Evolutionary conservation across 1,284 basidiomycete species (phyloP), one percentile per base, ranked within the genome.

Genomic region (Agaricales sp.): DNA sequence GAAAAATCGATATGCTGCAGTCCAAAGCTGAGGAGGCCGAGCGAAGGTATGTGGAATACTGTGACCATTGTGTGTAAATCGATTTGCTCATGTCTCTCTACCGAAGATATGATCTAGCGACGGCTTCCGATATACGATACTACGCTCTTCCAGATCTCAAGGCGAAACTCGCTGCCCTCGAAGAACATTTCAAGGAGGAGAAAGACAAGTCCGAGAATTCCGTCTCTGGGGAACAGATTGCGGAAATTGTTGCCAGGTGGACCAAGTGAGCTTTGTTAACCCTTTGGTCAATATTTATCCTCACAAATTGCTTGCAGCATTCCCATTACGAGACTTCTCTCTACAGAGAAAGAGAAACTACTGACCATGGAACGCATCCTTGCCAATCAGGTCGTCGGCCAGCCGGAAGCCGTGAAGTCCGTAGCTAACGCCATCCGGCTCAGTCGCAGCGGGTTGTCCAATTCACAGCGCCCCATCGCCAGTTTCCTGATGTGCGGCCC

Each of bases 21-120:
- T 83, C 87, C 19, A 99, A 98, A 71, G 87, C 90, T 0, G 92
- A 96, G 57, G 92, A 96, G 46, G 95, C 95, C 4, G 92, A 98
- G 65, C 75, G 95, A 63, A 80, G 81, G 69, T 84, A n/a, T 45
- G 35, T 53, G 19, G 50, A 12, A 19, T 20, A 45, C 16, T 30
- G 6, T 30, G 26, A 6, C 6, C 26, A 30, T 30, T 30, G 6
- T 30, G 43, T 22, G 25, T 12, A 16, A 35, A 26, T 43, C 47
- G 30, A 21, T 13, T 6, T 56, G 13, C 52, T 50, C 46, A 30
- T 45, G 37, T 26, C 46, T 22, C 16, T 47, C 16, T 41, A 46
- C 49, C 51, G 2, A 49, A 80, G 84, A 62, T 84, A 79, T 59
- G 91, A 93, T 59, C 77, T 95, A 49, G 78, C 80, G 1, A 87